These are phyloP conservation scores for Cladosporium sp. DNA, from an alignment of 2,329 filamentous ascomycete genomes.

Conservation along the genomic window DNA sequence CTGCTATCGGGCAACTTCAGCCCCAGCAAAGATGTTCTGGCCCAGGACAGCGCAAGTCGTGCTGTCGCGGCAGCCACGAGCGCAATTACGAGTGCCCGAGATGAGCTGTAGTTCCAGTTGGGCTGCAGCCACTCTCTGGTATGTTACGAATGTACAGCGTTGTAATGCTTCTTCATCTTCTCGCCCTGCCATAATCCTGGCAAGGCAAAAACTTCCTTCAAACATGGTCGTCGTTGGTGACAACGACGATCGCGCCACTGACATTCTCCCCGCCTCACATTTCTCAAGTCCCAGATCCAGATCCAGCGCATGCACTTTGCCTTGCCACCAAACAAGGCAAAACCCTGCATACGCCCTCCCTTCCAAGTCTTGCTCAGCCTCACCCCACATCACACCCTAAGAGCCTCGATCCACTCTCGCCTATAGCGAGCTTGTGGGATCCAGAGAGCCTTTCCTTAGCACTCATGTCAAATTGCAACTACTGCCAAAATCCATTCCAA, in stretches of 20 bases:
- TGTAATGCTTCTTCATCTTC: conserved; percentile 11
- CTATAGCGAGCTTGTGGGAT: background rate
- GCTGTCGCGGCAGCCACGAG: background rate
- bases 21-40: background rate
- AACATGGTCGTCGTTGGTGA: background rate
- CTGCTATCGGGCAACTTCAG: conserved; percentile 16
- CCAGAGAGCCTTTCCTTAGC: background rate
- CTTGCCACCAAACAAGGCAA: background rate
- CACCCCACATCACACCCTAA: background rate
- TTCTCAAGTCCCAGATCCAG: background rate
- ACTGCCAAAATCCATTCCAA: conserved; percentile 19
- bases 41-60: background rate
- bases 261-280: background rate
- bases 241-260: background rate
- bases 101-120: conserved; percentile 7
- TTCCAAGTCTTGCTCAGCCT: background rate
- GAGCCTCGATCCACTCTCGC: background rate
- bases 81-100: conserved; percentile 6
- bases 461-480: conserved; percentile 22
- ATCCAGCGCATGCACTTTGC: background rate
- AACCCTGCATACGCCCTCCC: background rate
- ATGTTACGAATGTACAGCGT: conserved; percentile 15
- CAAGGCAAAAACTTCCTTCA: background rate
- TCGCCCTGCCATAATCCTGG: background rate
- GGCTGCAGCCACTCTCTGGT: background rate